Evolutionary conservation across 176 grass and related monocot species (phyloP), one percentile per base, ranked within the genome.

Genomic region (Tillandsia leiboldiana): DNA sequence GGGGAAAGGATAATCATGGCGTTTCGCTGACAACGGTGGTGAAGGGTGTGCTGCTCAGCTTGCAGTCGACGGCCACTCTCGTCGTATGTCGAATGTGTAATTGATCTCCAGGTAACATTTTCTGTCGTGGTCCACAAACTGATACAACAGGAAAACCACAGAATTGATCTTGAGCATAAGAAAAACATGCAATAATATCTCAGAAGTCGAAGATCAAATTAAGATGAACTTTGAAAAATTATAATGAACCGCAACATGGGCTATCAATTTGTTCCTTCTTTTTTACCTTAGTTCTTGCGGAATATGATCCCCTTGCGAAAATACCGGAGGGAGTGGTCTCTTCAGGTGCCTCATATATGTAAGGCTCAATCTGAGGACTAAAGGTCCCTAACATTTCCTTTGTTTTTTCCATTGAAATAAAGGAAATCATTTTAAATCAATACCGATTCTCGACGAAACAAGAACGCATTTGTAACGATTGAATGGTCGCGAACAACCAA

Each of bases 31-130:
- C 1, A 1, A 52, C 2, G 15, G 15, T 13, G 15, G 3, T 8
- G 8, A 57, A 5, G 12, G 14, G 12, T n/a, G 12, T n/a, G 14
- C 3, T 59, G n/a, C n/a, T n/a, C 56, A 59, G 15, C 12, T 59
- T 18, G 56, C 20, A 18, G 56, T 18, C 49, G 83, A 73, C 47
- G 95, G 77, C 95, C 95, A 99, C 2, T 99, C 95, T 77, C 87
- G 73, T 28, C 90, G 90, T 74, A 99, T 99, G 80, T 99, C 95
- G 68, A 99, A 94, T n/a, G 66, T 94, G 84, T 99, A 99, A 69
- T 99, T 90, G 90, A 94, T 93, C 80, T 90, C 73, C 82, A 99
- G 82, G 79, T 99, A 99, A 76, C 95, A 90, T 51, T 99, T 99
- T 51, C 84, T 78, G 63, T 99, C 95, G 57, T 99, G 90, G 74